Evolutionary conservation across 2,329 filamentous ascomycete species (phyloP).

Genomic region (Scopulariopsis brevicaulis): DNA sequence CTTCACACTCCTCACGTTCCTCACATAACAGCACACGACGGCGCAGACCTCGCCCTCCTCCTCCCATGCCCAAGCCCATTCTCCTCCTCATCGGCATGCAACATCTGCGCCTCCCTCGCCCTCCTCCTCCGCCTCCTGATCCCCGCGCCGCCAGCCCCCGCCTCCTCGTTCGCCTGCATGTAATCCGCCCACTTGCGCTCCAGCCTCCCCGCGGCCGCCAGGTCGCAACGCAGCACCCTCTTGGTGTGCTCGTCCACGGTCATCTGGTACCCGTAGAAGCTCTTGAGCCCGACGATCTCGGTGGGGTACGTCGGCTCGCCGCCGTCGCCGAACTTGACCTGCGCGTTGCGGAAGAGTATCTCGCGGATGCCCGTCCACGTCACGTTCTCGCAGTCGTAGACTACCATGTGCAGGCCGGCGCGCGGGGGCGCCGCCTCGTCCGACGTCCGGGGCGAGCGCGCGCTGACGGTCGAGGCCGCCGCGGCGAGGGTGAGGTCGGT

Average conservation of each 20-base stretch:
- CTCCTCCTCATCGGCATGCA: slow-evolving; percentile 74
- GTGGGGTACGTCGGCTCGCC: slow-evolving; percentile 48
- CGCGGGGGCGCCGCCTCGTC: slow-evolving; percentile 29
- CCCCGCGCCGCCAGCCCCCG: slow-evolving; percentile 54
- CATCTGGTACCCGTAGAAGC: slow-evolving; percentile 91
- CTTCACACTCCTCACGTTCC: neutral
- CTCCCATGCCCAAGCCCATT: slow-evolving; percentile 41
- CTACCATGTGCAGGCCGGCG: slow-evolving; percentile 62
- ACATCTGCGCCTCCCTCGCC: slow-evolving; percentile 68
- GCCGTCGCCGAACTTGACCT: slow-evolving; percentile 41
- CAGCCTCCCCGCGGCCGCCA: slow-evolving; percentile 61
- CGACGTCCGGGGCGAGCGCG: slow-evolving; percentile 39
- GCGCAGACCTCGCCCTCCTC: slow-evolving; percentile 53
- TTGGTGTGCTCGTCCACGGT: slow-evolving; percentile 91
- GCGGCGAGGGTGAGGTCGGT: slow-evolving; percentile 79
- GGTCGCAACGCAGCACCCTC: slow-evolving; percentile 68
- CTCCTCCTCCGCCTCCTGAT: slow-evolving; percentile 60
- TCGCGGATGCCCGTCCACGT: slow-evolving; percentile 89
- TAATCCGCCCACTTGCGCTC: slow-evolving; percentile 89
- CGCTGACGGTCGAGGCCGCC: slow-evolving; percentile 67
- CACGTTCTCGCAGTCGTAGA: slow-evolving; percentile 86
- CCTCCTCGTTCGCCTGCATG: slow-evolving; percentile 87
- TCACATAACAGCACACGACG: slow-evolving; percentile 55
- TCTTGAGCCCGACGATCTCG: slow-evolving; percentile 78
- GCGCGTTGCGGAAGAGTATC: slow-evolving; percentile 74